Percentiles rank a stretch among this genome's conserved stretches.
Evolutionary conservation across 805 yeast species (phyloP).

Genomic region (Kluyveromyces nonfermentans): DNA sequence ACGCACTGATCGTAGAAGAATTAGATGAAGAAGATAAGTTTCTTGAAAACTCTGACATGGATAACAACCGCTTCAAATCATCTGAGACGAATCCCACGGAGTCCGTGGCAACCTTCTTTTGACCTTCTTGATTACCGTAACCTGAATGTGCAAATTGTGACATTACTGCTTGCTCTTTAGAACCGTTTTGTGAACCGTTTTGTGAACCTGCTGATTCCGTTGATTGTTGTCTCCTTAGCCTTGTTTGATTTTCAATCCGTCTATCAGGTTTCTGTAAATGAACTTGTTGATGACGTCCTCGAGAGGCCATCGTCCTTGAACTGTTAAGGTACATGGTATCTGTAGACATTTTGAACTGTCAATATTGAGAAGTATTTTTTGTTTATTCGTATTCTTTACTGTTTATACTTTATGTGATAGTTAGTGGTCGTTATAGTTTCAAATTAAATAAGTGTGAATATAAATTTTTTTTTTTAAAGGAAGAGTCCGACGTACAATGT

Average conservation of each 20-base stretch:
- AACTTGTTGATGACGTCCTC: slow-evolving; percentile 8
- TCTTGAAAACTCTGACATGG: background rate
- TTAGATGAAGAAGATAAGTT: background rate
- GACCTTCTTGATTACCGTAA: background rate
- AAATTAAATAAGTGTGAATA: background rate
- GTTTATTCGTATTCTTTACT: background rate
- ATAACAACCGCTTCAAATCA: slow-evolving; percentile 2
- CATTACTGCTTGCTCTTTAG: background rate
- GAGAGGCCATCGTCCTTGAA: slow-evolving; percentile 21
- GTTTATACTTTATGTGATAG: background rate
- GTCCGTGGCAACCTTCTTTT: background rate
- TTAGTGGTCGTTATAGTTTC: background rate
- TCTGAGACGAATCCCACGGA: slow-evolving; percentile 2
- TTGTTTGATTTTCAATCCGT: background rate
- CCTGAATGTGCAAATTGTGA: slow-evolving; percentile 3
- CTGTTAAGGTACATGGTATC: slow-evolving; percentile 28
- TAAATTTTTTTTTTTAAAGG: too few species aligned
- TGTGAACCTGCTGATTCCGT: background rate
- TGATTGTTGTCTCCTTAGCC: slow-evolving; percentile 1
- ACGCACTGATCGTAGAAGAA: slow-evolving; percentile 2
- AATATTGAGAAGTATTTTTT: background rate
- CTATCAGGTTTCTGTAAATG: slow-evolving; percentile 9
- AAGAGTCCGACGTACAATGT: background rate
- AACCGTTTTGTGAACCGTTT: background rate
- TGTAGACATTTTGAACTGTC: slow-evolving; percentile 16